A percentile compares a stretch with the other conserved stretches of the same genome.
Evolutionary conservation across 2,329 filamentous ascomycete species (phyloP).

Genomic region (Cytospora mali): DNA sequence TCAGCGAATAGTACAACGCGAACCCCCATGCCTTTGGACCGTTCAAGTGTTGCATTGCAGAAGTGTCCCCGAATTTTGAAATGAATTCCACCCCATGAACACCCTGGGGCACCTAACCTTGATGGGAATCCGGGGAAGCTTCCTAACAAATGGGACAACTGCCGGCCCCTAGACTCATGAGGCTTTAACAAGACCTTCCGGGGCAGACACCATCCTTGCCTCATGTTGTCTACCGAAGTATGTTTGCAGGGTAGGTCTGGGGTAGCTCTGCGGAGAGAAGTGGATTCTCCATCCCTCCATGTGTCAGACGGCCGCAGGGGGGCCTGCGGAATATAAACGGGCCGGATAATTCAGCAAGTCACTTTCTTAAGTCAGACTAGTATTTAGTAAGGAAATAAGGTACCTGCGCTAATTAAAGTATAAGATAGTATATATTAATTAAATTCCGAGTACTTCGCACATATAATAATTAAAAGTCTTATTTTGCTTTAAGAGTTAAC

Average conservation of each 20-base stretch:
- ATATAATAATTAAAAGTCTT: no score
- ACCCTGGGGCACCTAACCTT: background rate
- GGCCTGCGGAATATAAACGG: no score
- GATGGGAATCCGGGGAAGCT: background rate
- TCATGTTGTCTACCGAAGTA: background rate
- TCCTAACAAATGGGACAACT: constrained; percentile 27
- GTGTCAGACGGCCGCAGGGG: no score
- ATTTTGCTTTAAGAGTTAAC: no score
- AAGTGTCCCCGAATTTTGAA: background rate
- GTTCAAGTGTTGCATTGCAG: background rate
- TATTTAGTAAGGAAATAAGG: no score
- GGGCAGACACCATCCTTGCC: constrained; percentile 5
- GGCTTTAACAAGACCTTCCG: background rate
- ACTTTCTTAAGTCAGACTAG: no score
- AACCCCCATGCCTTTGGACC: background rate
- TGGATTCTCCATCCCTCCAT: background rate
- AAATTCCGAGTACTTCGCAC: no score
- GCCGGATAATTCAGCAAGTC: no score
- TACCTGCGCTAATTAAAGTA: no score
- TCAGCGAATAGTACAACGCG: background rate
- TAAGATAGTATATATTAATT: no score
- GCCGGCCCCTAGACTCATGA: constrained; percentile 9
- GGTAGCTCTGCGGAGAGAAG: constrained; percentile 10
- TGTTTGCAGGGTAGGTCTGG: constrained; percentile 5
- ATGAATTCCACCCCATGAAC: no score